A percentile compares a stretch with the other conserved stretches of the same genome.
These are phyloP conservation scores for Pseudogymnoascus sp. DNA, from an alignment of 2,329 filamentous ascomycete genomes.

Conservation along the genomic window DNA sequence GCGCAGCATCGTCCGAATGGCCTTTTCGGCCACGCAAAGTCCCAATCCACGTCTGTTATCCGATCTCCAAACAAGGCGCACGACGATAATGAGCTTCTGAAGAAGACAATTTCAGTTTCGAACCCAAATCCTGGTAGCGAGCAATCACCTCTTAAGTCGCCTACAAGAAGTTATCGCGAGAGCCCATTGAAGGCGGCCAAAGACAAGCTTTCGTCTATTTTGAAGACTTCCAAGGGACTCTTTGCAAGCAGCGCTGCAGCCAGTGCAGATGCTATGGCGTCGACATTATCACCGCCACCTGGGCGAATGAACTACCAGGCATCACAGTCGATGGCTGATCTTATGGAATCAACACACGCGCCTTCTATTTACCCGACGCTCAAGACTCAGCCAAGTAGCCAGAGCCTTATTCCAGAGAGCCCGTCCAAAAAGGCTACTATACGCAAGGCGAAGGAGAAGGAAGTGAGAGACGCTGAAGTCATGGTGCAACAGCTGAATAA, in stretches of 20 bases:
- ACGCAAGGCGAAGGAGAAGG: conserved; percentile 51
- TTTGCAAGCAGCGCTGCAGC: conserved; percentile 66
- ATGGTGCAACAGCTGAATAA: conserved; percentile 52
- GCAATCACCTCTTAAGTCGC: conserved; percentile 39
- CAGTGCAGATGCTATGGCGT: conserved; percentile 53
- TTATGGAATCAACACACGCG: conserved; percentile 18
- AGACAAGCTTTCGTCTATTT: conserved; percentile 81
- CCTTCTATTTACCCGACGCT: conserved; percentile 37
- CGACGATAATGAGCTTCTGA: conserved; percentile 32
- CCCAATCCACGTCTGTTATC: conserved; percentile 52
- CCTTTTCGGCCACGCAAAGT: conserved; percentile 47
- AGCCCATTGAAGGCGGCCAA: conserved; percentile 87
- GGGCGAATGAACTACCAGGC: conserved; percentile 37
- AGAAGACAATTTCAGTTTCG: conserved; percentile 50
- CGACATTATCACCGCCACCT: conserved; percentile 46
- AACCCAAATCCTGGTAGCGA: conserved; percentile 15
- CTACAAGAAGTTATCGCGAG: conserved; percentile 51
- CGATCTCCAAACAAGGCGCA: conserved; percentile 38
- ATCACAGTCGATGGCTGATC: conserved; percentile 39
- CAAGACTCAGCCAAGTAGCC: conserved; percentile 28
- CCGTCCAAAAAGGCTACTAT: conserved; percentile 22
- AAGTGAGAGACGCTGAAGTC: conserved; percentile 51
- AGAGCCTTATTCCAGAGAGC: conserved; percentile 21
- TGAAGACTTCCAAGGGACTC: conserved; percentile 79
- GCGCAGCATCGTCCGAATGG: conserved; percentile 23